Evolutionary conservation across 164 flowering plant genomes (phyloP).

Genomic region (Malania oleifera): DNA sequence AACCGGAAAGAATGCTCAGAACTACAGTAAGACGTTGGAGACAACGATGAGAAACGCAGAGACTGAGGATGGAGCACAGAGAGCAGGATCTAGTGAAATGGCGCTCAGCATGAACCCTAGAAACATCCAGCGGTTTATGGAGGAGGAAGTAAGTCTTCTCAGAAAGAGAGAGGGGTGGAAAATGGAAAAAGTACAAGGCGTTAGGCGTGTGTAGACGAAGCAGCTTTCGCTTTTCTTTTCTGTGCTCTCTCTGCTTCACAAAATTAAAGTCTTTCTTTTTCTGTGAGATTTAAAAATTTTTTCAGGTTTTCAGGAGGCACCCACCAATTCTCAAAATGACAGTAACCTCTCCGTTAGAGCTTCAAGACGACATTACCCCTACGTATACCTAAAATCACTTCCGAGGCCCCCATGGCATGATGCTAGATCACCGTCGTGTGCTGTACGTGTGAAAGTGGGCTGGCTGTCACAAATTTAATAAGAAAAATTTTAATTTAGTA

Average conservation of each 20-base stretch:
- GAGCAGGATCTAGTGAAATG: neutral
- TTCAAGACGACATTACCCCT: no score
- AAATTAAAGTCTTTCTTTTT: neutral
- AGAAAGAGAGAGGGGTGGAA: constrained; percentile 11
- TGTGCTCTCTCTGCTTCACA: constrained; percentile 5
- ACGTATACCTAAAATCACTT: no score
- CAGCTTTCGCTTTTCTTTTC: constrained; percentile 18
- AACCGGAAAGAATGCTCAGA: neutral
- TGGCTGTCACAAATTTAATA: no score
- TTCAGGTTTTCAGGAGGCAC: no score
- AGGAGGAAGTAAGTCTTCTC: constrained; percentile 8
- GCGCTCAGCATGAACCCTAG: constrained; percentile 4
- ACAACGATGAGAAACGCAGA: neutral
- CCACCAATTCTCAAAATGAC: no score
- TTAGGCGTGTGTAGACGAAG: constrained; percentile 19
- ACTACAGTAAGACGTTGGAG: neutral
- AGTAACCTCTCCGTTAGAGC: no score
- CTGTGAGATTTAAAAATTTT: no score
- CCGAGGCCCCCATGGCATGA: no score
- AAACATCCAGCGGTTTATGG: neutral
- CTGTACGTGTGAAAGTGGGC: no score
- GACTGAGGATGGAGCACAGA: neutral
- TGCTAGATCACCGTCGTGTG: no score
- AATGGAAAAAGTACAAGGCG: constrained; percentile 17
- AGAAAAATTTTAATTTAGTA: no score